These are phyloP conservation scores for Angomonas ambiguus DNA, from an alignment of 208 protist genomes.

Conservation along the genomic window DNA sequence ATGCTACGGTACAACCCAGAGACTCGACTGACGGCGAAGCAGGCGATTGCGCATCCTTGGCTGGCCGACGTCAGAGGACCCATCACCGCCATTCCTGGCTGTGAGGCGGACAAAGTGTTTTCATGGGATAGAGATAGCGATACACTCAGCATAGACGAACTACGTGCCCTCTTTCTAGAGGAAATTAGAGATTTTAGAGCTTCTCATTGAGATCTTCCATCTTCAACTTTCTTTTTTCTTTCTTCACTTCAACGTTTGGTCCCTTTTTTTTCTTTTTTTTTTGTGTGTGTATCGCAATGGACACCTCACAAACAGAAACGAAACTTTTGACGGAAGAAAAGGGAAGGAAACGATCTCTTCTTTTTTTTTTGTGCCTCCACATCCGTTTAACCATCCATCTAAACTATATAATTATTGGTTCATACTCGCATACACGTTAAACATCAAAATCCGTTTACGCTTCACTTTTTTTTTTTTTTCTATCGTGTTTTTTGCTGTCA, in stretches of 20 bases:
- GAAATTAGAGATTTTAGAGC: conserved; percentile 48
- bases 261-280: conserved; percentile 12
- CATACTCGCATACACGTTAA: too few species aligned
- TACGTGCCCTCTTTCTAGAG: conserved; percentile 55
- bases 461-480: conserved; percentile 12
- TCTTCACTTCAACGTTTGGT: conserved; percentile 6
- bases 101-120: conserved; percentile 36
- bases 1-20: conserved; percentile 92
- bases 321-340: background rate
- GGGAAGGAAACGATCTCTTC: background rate
- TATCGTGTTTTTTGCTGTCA: background rate
- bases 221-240: conserved; percentile 15
- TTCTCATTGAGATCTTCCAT: background rate
- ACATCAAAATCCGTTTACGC: background rate
- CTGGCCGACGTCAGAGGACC: conserved; percentile 43
- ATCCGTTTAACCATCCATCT: background rate
- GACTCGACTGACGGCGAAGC: conserved; percentile 90
- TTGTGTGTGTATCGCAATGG: background rate
- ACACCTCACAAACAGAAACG: background rate
- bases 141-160: conserved; percentile 29
- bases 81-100: conserved; percentile 34
- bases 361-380: conserved; percentile 1
- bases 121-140: conserved; percentile 44
- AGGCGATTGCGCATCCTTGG: conserved; percentile 87
- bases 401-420: background rate